phyloP scores from a whole-genome alignment of 495 filamentous ascomycete species.

The Podospora pseudoanserina region DNA sequence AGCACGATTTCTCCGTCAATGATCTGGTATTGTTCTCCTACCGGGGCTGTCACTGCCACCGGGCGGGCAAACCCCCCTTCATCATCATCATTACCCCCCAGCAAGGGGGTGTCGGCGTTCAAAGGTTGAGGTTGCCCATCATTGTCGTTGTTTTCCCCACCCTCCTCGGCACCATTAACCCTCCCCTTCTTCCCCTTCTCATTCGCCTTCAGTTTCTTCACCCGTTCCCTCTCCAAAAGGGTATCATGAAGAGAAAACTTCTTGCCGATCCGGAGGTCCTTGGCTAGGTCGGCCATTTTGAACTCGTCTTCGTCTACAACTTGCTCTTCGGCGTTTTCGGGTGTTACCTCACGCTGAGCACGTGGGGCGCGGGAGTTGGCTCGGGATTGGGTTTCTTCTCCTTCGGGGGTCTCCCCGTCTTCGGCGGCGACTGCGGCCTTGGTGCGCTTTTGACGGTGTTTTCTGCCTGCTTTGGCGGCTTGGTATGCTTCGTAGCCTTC shows the following conservation, averaged over 20 bases:
- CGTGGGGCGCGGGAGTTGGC: slow-evolving; percentile 13
- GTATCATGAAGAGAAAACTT: slow-evolving; percentile 67
- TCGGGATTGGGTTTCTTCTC: slow-evolving; percentile 22
- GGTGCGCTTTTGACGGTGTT: slow-evolving; percentile 13
- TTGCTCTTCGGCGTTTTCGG: slow-evolving; percentile 70
- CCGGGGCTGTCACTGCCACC: slow-evolving; percentile 11
- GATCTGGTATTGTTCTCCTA: slow-evolving; percentile 46
- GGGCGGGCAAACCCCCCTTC: neutral
- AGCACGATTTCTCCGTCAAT: slow-evolving; percentile 83
- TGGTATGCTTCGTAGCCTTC: slow-evolving; percentile 4
- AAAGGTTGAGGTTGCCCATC: neutral
- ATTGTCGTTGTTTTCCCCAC: slow-evolving; percentile 13
- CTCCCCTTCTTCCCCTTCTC: slow-evolving; percentile 31
- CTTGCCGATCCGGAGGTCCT: slow-evolving; percentile 71
- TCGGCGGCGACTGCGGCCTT: neutral
- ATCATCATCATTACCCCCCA: slow-evolving; percentile 9
- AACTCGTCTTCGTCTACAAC: slow-evolving; percentile 64
- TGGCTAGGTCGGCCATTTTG: slow-evolving; percentile 81
- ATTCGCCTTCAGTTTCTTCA: slow-evolving; percentile 39
- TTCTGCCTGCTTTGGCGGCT: neutral
- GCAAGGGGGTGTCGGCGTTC: slow-evolving; percentile 1
- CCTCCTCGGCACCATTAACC: slow-evolving; percentile 16
- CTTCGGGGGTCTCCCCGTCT: neutral
- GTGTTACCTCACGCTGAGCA: slow-evolving; percentile 53
- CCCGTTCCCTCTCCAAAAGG: slow-evolving; percentile 46